A percentile compares a stretch with the other conserved stretches of the same genome.
Conservation (phyloP, 2,329 filamentous ascomycete species). For the Alternaria incomplexa region DNA sequence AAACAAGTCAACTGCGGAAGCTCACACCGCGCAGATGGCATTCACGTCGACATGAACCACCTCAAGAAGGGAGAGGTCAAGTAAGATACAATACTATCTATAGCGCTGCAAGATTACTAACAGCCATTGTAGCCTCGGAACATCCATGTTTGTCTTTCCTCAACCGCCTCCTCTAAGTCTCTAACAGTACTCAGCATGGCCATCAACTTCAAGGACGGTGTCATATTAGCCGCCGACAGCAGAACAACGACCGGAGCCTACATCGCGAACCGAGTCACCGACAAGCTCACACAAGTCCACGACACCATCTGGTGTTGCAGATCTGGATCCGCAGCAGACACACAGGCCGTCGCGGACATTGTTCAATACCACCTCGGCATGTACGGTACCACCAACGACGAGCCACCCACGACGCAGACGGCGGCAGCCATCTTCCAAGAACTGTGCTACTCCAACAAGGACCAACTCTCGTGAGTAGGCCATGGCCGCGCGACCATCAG, state of each 20-base stretch:
- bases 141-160: constrained; percentile 78
- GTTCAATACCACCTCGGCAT: constrained; percentile 95
- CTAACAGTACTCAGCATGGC: constrained; percentile 74
- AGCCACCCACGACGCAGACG: constrained; percentile 90
- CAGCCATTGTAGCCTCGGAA: constrained; percentile 73
- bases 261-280: constrained; percentile 98
- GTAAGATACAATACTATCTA: constrained; percentile 62
- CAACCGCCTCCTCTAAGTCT: constrained; percentile 22
- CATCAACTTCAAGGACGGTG: constrained; percentile 97
- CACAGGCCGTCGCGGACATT: constrained; percentile 96
- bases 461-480: constrained; percentile 75
- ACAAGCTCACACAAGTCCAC: constrained; percentile 98
- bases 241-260: constrained; percentile 97
- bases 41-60: constrained; percentile 98
- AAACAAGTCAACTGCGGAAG: constrained; percentile 11
- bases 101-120: background rate
- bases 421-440: constrained; percentile 97
- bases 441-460: constrained; percentile 97
- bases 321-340: constrained; percentile 95
- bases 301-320: constrained; percentile 99
- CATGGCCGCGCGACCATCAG: background rate
- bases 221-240: constrained; percentile 97
- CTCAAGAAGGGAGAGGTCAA: constrained; percentile 99
- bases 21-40: constrained; percentile 76
- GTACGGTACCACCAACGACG: constrained; percentile 88